Percentiles rank a stretch among this genome's conserved stretches.
These are phyloP conservation scores for Asterochloris sp. DNA, from an alignment of 139 green algal genomes.

Conservation along the genomic window DNA sequence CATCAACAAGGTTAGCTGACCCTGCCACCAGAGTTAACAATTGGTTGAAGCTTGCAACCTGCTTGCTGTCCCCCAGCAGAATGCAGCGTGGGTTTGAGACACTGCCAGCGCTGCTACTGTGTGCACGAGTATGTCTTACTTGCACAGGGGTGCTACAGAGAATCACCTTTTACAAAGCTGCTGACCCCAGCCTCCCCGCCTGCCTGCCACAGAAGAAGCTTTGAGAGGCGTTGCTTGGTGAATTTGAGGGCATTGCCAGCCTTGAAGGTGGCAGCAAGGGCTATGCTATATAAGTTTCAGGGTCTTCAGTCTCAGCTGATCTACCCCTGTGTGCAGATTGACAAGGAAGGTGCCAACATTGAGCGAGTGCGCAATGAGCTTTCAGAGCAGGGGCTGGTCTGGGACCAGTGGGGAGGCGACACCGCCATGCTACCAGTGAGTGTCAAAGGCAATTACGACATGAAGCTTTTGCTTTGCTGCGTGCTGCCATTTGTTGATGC, in stretches of 20 bases:
- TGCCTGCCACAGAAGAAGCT: no score
- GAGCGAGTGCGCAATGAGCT: slow-evolving; percentile 89
- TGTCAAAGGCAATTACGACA: neutral
- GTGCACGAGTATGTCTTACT: no score
- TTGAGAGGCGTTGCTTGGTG: neutral
- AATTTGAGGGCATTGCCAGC: neutral
- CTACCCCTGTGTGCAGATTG: slow-evolving; percentile 48
- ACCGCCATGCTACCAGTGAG: slow-evolving; percentile 72
- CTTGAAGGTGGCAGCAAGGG: no score
- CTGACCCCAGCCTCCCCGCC: no score
- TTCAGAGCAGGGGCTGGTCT: slow-evolving; percentile 79
- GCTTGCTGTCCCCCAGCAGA: no score
- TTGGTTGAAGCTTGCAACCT: neutral
- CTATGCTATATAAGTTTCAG: no score
- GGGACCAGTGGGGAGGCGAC: slow-evolving; percentile 96
- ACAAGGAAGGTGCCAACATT: slow-evolving; percentile 89
- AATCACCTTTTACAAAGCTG: no score
- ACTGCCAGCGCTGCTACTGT: no score
- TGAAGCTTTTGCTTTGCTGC: neutral
- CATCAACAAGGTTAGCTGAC: slow-evolving; percentile 72
- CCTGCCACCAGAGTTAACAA: neutral
- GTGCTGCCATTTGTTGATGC: no score
- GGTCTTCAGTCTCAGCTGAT: no score
- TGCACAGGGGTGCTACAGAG: no score
- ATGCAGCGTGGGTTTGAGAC: no score